phyloP scores from a whole-genome alignment of 1,139 yeast genomes.

The Pichia kudriavzevii region DNA sequence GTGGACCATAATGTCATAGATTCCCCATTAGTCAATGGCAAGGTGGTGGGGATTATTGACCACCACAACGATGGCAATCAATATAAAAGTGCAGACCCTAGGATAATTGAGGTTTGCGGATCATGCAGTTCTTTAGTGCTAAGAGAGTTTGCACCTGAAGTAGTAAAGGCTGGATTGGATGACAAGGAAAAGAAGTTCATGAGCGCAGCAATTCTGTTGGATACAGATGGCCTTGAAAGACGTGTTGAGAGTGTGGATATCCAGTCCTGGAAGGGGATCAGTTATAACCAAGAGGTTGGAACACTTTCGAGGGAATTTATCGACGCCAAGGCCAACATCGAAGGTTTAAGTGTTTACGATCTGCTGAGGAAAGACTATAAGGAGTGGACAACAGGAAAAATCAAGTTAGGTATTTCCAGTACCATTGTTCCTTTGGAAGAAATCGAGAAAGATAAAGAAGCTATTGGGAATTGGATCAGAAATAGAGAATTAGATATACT shows the following conservation, averaged over 20 bases:
- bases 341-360: conserved; percentile 51
- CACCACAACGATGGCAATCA: conserved; percentile 75
- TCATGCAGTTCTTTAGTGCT: conserved; percentile 74
- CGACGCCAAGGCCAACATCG: conserved; percentile 53
- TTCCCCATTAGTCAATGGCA: conserved; percentile 72
- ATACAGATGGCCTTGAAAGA: conserved; percentile 56
- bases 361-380: conserved; percentile 78
- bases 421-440: too few species aligned
- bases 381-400: conserved; percentile 45
- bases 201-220: conserved; percentile 60
- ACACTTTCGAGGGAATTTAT: conserved; percentile 35
- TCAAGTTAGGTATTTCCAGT: conserved; percentile 56
- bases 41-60: conserved; percentile 62
- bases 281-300: not conserved
- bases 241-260: conserved; percentile 46
- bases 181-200: conserved; percentile 37
- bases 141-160: conserved; percentile 40
- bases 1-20: conserved; percentile 66
- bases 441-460: conserved; percentile 12
- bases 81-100: conserved; percentile 43
- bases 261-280: conserved; percentile 11
- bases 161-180: conserved; percentile 5
- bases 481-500: not conserved
- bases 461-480: not conserved
- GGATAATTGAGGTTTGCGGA: conserved; percentile 57